phyloP scores from a whole-genome alignment of 345 rosid species.

The Brassica rapa region DNA sequence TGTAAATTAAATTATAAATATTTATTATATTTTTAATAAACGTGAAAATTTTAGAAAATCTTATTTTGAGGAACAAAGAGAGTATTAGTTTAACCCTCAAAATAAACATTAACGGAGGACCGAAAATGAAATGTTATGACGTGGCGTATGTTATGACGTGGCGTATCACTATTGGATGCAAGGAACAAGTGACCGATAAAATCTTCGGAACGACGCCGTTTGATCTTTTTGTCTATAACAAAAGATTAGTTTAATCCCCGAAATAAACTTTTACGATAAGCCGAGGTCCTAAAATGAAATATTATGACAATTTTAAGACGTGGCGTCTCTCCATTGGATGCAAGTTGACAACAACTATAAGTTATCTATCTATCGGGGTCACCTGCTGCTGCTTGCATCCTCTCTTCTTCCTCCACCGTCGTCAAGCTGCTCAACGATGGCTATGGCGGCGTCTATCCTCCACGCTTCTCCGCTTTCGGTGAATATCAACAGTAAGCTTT shows the following conservation, averaged over 20 bases:
- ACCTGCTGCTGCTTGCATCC: neutral
- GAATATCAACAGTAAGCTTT: slow-evolving; percentile 20
- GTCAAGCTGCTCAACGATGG: slow-evolving; percentile 29
- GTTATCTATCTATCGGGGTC: neutral
- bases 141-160: too few species aligned
- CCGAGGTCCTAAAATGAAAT: slow-evolving; percentile 6
- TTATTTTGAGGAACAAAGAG: too few species aligned
- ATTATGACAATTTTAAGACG: neutral
- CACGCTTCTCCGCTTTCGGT: slow-evolving; percentile 28
- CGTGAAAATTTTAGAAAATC: too few species aligned
- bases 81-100: too few species aligned
- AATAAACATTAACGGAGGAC: too few species aligned
- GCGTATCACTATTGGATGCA: too few species aligned
- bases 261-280: neutral
- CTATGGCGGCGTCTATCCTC: slow-evolving; percentile 38
- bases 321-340: neutral
- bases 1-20: too few species aligned
- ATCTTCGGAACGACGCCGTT: neutral
- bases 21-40: too few species aligned
- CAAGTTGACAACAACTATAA: neutral
- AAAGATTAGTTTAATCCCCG: neutral
- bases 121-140: too few species aligned
- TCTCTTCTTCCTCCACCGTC: neutral
- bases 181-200: too few species aligned
- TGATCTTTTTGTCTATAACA: neutral